Evolutionary conservation across 1,284 basidiomycete species (phyloP).

Genomic region (Marasmius oreades): DNA sequence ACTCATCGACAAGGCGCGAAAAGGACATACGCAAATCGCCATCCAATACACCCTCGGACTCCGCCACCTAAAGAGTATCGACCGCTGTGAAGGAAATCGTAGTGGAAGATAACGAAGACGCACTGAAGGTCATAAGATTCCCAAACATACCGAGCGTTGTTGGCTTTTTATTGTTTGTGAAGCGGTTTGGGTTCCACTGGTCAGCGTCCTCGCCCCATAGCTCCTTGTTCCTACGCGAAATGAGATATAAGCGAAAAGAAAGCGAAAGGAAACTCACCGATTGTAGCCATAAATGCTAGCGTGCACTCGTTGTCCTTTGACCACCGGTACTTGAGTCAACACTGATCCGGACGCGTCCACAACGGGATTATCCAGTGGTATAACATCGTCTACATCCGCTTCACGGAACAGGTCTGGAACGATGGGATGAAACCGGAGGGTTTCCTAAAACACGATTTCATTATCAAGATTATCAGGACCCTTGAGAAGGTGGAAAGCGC

Average conservation of each 20-base stretch:
- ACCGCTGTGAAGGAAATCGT: not conserved
- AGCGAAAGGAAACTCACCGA: constrained; percentile 8
- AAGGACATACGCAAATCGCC: constrained; percentile 5
- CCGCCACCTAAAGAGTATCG: not conserved
- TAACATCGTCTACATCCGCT: constrained; percentile 18
- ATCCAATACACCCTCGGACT: constrained; percentile 2
- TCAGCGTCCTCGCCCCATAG: constrained; percentile 15
- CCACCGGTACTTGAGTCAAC: constrained; percentile 15
- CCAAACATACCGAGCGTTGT: constrained; percentile 15
- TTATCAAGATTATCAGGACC: too few species aligned
- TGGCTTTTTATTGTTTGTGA: constrained; percentile 6
- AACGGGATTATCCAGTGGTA: constrained; percentile 17
- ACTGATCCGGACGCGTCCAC: constrained; percentile 12
- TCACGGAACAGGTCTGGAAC: constrained; percentile 10
- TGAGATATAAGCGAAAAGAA: not conserved
- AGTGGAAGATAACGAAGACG: not conserved
- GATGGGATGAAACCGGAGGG: constrained; percentile 19
- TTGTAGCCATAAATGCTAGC: constrained; percentile 16
- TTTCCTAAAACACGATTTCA: constrained; percentile 14
- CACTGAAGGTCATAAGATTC: constrained; percentile 14
- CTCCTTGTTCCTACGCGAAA: not conserved
- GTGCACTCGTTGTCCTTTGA: constrained; percentile 16
- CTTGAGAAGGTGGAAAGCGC: too few species aligned
- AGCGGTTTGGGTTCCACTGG: constrained; percentile 18
- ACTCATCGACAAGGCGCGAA: not conserved